Conservation (phyloP, 257 asterid species). For the Lithospermum erythrorhizon region DNA sequence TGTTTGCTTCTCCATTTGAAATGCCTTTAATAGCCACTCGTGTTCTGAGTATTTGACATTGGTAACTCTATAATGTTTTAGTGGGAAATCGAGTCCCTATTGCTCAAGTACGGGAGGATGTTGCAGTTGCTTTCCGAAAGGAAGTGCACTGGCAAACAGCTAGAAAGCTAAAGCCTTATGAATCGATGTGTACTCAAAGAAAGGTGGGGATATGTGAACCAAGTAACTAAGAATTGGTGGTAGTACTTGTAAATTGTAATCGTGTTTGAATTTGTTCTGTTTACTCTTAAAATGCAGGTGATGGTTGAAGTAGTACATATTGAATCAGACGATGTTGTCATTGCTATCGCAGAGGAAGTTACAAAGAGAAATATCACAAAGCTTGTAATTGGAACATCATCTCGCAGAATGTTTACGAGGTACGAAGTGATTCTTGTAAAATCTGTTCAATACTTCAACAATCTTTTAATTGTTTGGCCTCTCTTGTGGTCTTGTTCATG, state of each 20-base stretch:
- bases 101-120: conserved; percentile 18
- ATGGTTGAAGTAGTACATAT: conserved; percentile 56
- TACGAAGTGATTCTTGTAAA: conserved; percentile 9
- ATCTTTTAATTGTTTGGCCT: background rate
- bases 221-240: background rate
- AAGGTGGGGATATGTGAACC: conserved; percentile 5
- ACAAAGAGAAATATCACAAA: conserved; percentile 28
- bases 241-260: background rate
- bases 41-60: conserved; percentile 1
- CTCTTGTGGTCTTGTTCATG: background rate
- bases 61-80: background rate
- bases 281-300: conserved; percentile 36
- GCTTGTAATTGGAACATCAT: conserved; percentile 72
- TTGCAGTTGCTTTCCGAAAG: conserved; percentile 19
- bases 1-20: background rate
- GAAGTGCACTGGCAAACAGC: conserved; percentile 17
- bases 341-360: conserved; percentile 40
- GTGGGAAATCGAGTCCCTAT: conserved; percentile 25
- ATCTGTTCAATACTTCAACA: too few relatives aligned
- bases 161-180: conserved; percentile 19
- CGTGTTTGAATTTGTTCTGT: background rate
- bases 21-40: background rate
- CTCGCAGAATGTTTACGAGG: conserved; percentile 68
- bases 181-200: conserved; percentile 11
- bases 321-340: conserved; percentile 63